These are phyloP conservation scores for Scenedesmus sp. DNA, from an alignment of 163 green algal genomes.

Conservation along the genomic window DNA sequence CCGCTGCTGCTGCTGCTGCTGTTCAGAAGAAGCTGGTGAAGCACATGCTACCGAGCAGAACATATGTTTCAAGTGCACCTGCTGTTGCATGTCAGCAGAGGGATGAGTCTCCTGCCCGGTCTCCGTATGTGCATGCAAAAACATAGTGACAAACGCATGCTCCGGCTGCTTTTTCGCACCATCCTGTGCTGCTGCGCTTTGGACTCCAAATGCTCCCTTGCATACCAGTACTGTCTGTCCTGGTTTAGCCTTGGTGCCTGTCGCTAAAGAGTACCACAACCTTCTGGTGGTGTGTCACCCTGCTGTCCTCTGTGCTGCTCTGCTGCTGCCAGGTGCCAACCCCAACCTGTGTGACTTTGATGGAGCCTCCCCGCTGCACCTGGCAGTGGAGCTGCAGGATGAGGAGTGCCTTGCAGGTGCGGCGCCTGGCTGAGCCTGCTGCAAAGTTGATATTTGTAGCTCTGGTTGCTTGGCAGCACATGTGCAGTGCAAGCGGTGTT, in stretches of 20 bases:
- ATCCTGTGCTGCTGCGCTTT: background rate
- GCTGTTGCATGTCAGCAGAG: background rate
- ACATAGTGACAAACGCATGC: background rate
- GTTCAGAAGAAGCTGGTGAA: background rate
- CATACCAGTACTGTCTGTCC: no score
- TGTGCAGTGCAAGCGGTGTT: no score
- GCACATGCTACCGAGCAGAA: background rate
- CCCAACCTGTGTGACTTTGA: constrained; percentile 32
- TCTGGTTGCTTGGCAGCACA: background rate
- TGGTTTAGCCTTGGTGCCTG: no score
- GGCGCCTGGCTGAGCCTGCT: background rate
- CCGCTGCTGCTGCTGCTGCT: background rate
- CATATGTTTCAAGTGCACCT: background rate
- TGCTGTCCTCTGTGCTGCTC: background rate
- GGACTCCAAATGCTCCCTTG: no score
- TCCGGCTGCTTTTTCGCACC: background rate
- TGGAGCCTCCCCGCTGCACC: constrained; percentile 25
- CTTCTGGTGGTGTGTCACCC: background rate
- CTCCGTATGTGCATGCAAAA: background rate
- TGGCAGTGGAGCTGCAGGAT: constrained; percentile 30
- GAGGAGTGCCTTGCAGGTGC: background rate
- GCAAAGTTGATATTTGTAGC: background rate
- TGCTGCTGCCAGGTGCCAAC: constrained; percentile 28
- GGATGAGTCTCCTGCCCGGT: background rate
- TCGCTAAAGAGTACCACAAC: no score